Conservation (phyloP, 257 asterid genomes). For the Solanum rostratum region DNA sequence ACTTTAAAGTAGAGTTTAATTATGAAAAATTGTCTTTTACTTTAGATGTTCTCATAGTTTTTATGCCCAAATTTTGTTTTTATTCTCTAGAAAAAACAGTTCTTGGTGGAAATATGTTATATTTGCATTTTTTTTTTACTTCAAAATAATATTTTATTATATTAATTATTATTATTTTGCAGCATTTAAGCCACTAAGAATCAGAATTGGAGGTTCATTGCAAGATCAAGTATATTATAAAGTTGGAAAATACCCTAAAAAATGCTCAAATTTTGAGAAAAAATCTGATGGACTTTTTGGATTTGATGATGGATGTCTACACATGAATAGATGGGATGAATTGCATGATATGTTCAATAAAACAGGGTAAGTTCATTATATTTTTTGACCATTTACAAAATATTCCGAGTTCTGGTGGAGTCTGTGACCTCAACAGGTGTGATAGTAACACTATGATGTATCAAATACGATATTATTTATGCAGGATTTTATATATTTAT, state of each 20-base stretch:
- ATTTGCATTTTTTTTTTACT: background rate
- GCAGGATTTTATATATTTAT: no score
- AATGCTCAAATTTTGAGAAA: conserved; percentile 48
- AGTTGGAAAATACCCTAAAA: conserved; percentile 25
- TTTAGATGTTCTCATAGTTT: background rate
- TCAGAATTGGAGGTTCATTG: conserved; percentile 65
- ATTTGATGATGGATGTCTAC: conserved; percentile 50
- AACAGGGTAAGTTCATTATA: conserved; percentile 36
- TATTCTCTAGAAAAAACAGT: background rate
- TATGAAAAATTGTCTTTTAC: background rate
- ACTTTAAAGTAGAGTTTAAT: background rate
- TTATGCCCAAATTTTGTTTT: background rate
- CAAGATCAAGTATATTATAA: conserved; percentile 58
- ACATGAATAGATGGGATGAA: conserved; percentile 64
- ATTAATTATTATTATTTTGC: background rate
- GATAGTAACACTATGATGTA: no score
- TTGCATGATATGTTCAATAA: conserved; percentile 34
- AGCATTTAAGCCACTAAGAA: conserved; percentile 53
- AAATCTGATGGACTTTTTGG: conserved; percentile 30
- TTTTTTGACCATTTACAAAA: background rate
- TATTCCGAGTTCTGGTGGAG: background rate
- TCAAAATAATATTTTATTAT: background rate
- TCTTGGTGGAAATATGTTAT: background rate
- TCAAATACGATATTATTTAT: no score
- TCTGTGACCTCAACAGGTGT: no score